These are phyloP conservation scores for Xerocomus cyaneibrunnescens DNA, from an alignment of 1,284 basidiomycete species.

Conservation along the genomic window DNA sequence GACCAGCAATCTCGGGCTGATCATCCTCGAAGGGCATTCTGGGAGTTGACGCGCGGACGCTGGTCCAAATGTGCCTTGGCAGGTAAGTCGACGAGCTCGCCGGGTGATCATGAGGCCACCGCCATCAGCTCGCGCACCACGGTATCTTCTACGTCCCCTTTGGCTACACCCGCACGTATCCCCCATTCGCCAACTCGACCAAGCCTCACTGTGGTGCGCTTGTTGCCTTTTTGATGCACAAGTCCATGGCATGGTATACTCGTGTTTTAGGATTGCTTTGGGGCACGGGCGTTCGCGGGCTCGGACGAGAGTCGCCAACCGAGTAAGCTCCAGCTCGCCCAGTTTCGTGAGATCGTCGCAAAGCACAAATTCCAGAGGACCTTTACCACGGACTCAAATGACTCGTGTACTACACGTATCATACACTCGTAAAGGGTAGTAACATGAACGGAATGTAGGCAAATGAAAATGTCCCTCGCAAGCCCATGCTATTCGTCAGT, in stretches of 20 bases:
- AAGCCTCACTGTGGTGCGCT: constrained; percentile 43
- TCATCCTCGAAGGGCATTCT: constrained; percentile 35
- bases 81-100: constrained; percentile 49
- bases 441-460: too few relatives aligned
- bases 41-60: constrained; percentile 50
- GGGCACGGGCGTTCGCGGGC: constrained; percentile 48
- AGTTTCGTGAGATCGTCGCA: constrained; percentile 29
- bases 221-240: background rate
- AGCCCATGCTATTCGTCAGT: too few relatives aligned
- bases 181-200: constrained; percentile 38
- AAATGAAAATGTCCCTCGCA: too few relatives aligned
- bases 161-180: constrained; percentile 38
- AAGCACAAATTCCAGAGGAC: background rate
- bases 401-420: background rate
- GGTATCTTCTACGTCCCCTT: constrained; percentile 53
- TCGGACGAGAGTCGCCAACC: constrained; percentile 49
- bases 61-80: constrained; percentile 50
- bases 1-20: background rate
- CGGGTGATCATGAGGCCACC: constrained; percentile 48
- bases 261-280: constrained; percentile 36
- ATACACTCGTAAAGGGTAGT: background rate
- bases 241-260: background rate
- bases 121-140: constrained; percentile 49
- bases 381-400: too few relatives aligned
- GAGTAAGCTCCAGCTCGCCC: constrained; percentile 43